Conservation (phyloP, 23 red algal species). For the Rhodosorus marinus region DNA sequence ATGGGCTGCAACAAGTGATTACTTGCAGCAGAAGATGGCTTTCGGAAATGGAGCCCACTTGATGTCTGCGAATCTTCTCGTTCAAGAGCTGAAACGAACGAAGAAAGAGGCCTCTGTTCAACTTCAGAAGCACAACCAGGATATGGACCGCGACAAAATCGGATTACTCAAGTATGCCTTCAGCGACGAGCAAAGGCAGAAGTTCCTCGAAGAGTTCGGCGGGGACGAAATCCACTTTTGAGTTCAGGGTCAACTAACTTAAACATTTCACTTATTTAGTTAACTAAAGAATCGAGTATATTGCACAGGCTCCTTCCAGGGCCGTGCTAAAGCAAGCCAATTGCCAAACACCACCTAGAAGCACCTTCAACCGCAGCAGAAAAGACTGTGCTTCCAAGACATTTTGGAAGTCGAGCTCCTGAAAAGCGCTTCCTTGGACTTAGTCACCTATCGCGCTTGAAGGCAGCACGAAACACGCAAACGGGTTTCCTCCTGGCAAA, state of each 20-base stretch:
- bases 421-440: too few relatives aligned
- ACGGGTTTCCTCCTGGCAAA: too few relatives aligned
- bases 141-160: neutral
- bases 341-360: too few relatives aligned
- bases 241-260: neutral
- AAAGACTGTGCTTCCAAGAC: too few relatives aligned
- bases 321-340: slow-evolving; percentile 1
- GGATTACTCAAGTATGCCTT: neutral
- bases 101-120: neutral
- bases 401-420: too few relatives aligned
- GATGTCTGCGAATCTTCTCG: slow-evolving; percentile 23
- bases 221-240: neutral
- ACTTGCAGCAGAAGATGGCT: slow-evolving; percentile 14
- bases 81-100: slow-evolving; percentile 21
- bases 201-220: neutral
- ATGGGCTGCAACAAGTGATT: slow-evolving; percentile 38
- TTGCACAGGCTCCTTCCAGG: neutral
- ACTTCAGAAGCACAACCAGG: neutral
- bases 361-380: too few relatives aligned
- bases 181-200: neutral
- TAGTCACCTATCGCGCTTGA: too few relatives aligned
- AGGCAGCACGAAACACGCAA: too few relatives aligned
- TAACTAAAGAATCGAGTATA: neutral
- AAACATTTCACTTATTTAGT: neutral
- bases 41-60: slow-evolving; percentile 36